Percentiles rank a stretch among this genome's conserved stretches.
phyloP scores from a whole-genome alignment of 2,329 filamentous ascomycete genomes.

The Leptoxyphium fumago region DNA sequence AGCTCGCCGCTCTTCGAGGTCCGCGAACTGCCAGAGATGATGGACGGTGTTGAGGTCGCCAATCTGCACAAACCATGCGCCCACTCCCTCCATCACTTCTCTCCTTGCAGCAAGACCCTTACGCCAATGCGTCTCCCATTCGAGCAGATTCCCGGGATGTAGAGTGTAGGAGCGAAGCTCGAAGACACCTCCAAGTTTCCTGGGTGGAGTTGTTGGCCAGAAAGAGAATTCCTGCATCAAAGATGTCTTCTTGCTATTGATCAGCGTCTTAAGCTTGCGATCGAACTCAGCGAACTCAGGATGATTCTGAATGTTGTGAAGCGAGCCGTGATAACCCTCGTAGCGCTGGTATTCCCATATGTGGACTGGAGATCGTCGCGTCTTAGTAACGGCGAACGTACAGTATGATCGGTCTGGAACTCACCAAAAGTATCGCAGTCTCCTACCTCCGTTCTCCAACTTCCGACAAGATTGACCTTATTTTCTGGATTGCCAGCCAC shows the following conservation, averaged over 20 bases:
- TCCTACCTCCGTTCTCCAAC: conserved; percentile 95
- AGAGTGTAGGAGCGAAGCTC: conserved; percentile 94
- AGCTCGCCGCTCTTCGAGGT: conserved; percentile 82
- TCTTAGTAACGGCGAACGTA: not conserved
- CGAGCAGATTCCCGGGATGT: conserved; percentile 85
- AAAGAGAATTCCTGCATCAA: conserved; percentile 99
- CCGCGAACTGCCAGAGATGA: conserved; percentile 96
- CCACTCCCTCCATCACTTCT: conserved; percentile 86
- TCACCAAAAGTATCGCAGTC: conserved; percentile 93
- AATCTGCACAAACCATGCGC: conserved; percentile 97
- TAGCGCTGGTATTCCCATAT: conserved; percentile 99
- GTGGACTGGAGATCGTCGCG: conserved; percentile 49
- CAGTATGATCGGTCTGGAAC: conserved; percentile 13
- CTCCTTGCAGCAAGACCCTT: conserved; percentile 77
- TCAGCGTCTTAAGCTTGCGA: conserved; percentile 67
- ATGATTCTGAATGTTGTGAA: conserved; percentile 69
- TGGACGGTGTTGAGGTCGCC: conserved; percentile 96
- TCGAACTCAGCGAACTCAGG: conserved; percentile 77
- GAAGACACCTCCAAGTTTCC: conserved; percentile 80
- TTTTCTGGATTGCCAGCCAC: conserved; percentile 77
- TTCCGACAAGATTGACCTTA: conserved; percentile 90
- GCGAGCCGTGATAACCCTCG: conserved; percentile 83
- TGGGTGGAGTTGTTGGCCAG: conserved; percentile 90
- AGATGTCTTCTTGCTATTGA: conserved; percentile 70
- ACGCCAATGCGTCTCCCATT: conserved; percentile 98